Conservation (phyloP, 2,329 filamentous ascomycete species). For the Trichoderma gracile region DNA sequence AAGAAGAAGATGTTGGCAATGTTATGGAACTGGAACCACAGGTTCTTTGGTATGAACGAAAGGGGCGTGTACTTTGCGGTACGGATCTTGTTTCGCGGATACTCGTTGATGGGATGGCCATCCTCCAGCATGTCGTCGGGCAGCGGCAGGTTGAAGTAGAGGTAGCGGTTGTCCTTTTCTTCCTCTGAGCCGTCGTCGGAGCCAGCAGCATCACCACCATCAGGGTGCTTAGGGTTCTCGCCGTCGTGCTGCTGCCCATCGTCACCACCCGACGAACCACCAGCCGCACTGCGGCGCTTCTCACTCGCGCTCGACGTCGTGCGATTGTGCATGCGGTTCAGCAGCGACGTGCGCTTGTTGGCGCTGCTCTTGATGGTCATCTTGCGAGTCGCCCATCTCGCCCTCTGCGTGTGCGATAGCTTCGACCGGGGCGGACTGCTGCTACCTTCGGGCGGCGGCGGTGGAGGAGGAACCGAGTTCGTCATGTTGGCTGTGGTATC, state of each 20-base stretch:
- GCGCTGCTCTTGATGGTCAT: slow-evolving; percentile 72
- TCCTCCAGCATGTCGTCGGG: slow-evolving; percentile 74
- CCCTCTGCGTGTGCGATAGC: slow-evolving; percentile 62
- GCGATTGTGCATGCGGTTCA: slow-evolving; percentile 69
- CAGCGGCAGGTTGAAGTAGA: slow-evolving; percentile 86
- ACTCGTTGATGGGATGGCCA: slow-evolving; percentile 69
- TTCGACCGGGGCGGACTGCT: slow-evolving; percentile 27
- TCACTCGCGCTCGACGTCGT: slow-evolving; percentile 60
- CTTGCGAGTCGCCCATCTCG: slow-evolving; percentile 96
- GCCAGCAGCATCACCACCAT: slow-evolving; percentile 37
- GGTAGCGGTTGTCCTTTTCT: slow-evolving; percentile 51
- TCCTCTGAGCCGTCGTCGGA: slow-evolving; percentile 43
- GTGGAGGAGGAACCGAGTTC: slow-evolving; percentile 26
- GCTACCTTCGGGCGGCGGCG: slow-evolving; percentile 26
- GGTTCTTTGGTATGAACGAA: slow-evolving; percentile 92
- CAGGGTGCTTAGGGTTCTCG: slow-evolving; percentile 4
- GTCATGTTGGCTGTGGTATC: slow-evolving; percentile 40
- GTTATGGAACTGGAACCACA: slow-evolving; percentile 98
- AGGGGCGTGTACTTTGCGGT: slow-evolving; percentile 97
- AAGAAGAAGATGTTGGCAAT: slow-evolving; percentile 98
- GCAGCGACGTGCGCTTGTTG: slow-evolving; percentile 79
- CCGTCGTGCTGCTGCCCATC: slow-evolving; percentile 34
- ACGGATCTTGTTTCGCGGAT: slow-evolving; percentile 91
- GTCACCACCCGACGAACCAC: slow-evolving; percentile 35
- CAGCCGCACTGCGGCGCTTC: slow-evolving; percentile 59